Evolutionary conservation across 176 grass and related monocot species (phyloP), one percentile per base, ranked within the genome.

Genomic region (Chloris gayana): DNA sequence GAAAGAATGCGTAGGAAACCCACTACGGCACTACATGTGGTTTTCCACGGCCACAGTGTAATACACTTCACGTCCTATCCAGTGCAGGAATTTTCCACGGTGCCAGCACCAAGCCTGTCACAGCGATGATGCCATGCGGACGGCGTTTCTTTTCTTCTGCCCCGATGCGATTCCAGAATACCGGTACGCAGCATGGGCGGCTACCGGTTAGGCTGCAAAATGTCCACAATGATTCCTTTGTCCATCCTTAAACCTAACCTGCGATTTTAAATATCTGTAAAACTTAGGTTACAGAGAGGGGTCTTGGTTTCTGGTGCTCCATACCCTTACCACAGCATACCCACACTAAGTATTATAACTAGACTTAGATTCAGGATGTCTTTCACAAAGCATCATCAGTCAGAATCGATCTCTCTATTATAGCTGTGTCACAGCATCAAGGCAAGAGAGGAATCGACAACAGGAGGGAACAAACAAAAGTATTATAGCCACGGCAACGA

Each of bases 11-110:
- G 82, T 61, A 10, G 76, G 76, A 49, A n/a, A 71, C 26, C 45
- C 87, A 81, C 82, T 70, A 68, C 42, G 38, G 45, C 87, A 76
- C 76, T 70, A 68, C 24, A 38, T 9, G 24, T 18, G 2, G 66
- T 19, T 26, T 46, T 46, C 31, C 25, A 64, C 47, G 2, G 46
- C 19, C 66, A 9, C 32, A 14, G 35, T 34, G 14, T 54, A 14
- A 14, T 0, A 31, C 38, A 58, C 57, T 82, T 37, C 57, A 29
- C 85, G 65, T 78, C 58, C 44, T 53, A 53, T 54, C 74, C 74
- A 76, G 53, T 76, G 75, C 67, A 9, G 42, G 32, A 44, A 64
- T 21, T 42, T 83, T 69, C n/a, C 65, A 58, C 45, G 50, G 51
- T 58, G 58, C 33, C 10, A 18, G 54, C 54, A 25, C 44, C 47